These are phyloP conservation scores for Neurospora sp. DNA, from an alignment of 495 filamentous ascomycete genomes.

Conservation along the genomic window DNA sequence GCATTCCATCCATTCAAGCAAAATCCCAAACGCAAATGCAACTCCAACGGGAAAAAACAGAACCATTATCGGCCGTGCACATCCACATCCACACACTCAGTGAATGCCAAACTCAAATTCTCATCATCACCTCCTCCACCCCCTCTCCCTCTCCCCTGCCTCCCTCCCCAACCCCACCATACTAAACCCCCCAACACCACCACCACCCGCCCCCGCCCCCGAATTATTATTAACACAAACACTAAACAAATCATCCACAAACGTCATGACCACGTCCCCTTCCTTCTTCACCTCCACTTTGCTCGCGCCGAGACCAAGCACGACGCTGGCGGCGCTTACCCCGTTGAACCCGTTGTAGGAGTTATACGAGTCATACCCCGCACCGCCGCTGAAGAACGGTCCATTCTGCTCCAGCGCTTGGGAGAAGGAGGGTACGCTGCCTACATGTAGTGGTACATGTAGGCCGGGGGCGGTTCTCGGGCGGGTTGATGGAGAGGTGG, in stretches of 20 bases:
- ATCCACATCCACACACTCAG: background rate
- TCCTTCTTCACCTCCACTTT: slow-evolving; percentile 16
- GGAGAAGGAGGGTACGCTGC: no score
- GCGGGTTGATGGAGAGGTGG: no score
- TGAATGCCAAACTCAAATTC: background rate
- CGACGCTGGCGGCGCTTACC: background rate
- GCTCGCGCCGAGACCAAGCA: background rate
- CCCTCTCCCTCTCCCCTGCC: background rate
- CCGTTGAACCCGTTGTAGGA: background rate
- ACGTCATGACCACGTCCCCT: slow-evolving; percentile 20
- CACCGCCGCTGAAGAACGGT: no score
- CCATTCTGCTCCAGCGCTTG: no score
- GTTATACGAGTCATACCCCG: no score
- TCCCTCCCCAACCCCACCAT: background rate
- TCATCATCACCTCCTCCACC: background rate
- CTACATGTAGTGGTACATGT: no score
- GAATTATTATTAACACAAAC: slow-evolving; percentile 18
- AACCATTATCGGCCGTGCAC: background rate
- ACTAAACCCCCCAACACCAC: background rate
- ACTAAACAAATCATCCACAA: slow-evolving; percentile 31
- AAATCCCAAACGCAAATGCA: background rate
- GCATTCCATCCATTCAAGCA: background rate
- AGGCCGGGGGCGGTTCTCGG: no score
- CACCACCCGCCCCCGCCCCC: background rate
- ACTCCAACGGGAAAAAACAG: background rate